phyloP scores from a whole-genome alignment of 768 basidiomycete genomes.

The Chalciporus pseudorubinellus region DNA sequence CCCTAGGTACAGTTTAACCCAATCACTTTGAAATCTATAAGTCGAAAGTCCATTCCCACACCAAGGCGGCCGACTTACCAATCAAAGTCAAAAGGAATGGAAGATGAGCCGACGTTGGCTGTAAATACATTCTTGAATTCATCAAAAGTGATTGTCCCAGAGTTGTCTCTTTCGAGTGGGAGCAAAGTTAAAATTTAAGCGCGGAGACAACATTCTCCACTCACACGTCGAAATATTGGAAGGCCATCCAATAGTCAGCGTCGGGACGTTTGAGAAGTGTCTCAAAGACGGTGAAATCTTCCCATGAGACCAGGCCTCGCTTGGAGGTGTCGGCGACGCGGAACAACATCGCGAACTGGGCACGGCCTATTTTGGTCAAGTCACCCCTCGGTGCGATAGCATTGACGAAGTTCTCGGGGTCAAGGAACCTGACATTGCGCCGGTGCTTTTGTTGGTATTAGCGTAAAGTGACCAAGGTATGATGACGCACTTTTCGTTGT shows the following conservation, averaged over 20 bases:
- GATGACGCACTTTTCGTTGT: conserved; percentile 78
- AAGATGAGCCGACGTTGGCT: conserved; percentile 70
- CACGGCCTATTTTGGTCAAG: conserved; percentile 79
- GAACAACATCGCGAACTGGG: conserved; percentile 89
- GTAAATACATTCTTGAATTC: conserved; percentile 93
- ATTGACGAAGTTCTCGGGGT: conserved; percentile 86
- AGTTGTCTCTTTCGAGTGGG: conserved; percentile 60
- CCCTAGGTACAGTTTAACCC: conserved; percentile 95
- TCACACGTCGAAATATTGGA: conserved; percentile 94
- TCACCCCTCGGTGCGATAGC: conserved; percentile 90
- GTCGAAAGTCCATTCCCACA: not conserved
- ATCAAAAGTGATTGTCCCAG: conserved; percentile 90
- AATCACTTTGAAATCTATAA: conserved; percentile 56
- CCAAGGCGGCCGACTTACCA: conserved; percentile 47
- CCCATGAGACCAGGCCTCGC: conserved; percentile 83
- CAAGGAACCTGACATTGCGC: conserved; percentile 63
- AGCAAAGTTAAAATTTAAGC: conserved; percentile 5
- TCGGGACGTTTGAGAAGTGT: conserved; percentile 90
- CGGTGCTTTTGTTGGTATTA: conserved; percentile 8
- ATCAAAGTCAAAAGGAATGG: conserved; percentile 94
- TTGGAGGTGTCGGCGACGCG: conserved; percentile 79
- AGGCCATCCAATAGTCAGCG: conserved; percentile 96
- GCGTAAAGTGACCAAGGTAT: conserved; percentile 16
- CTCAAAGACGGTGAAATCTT: conserved; percentile 96
- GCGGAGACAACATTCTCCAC: conserved; percentile 30